Evolutionary conservation across 768 basidiomycete species (phyloP).

Genomic region (Panaeolus cyanescens): DNA sequence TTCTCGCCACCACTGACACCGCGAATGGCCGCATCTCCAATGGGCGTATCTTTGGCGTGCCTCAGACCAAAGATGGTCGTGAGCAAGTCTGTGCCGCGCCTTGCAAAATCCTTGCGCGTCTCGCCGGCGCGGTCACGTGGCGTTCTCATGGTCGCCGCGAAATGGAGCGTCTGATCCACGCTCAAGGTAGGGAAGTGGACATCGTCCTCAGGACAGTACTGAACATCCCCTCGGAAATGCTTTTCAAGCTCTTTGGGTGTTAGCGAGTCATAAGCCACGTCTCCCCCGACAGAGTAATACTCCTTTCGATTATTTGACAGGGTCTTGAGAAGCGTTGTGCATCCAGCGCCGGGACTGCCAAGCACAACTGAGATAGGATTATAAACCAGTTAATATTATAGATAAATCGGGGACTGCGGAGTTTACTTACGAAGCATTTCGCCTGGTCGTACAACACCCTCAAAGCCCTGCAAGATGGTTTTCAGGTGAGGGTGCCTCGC

Average conservation of each 20-base stretch:
- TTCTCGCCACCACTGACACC: constrained; percentile 80
- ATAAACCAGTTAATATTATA: neutral
- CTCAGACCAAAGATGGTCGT: constrained; percentile 75
- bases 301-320: constrained; percentile 78
- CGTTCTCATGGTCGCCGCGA: constrained; percentile 68
- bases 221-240: constrained; percentile 77
- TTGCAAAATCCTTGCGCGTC: constrained; percentile 43
- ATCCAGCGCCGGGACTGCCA: constrained; percentile 85
- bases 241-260: constrained; percentile 61
- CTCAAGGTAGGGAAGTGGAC: constrained; percentile 85
- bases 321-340: constrained; percentile 80
- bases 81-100: constrained; percentile 54
- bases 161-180: constrained; percentile 72
- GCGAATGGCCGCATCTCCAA: constrained; percentile 77
- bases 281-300: constrained; percentile 67
- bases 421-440: constrained; percentile 73
- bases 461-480: constrained; percentile 62
- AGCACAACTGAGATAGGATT: constrained; percentile 62
- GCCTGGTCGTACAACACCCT: constrained; percentile 65
- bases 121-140: constrained; percentile 53
- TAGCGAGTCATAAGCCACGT: constrained; percentile 78
- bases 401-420: neutral
- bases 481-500: constrained; percentile 62
- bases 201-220: constrained; percentile 85
- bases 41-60: constrained; percentile 69